These are phyloP conservation scores for Coelastrella sp. DNA, from an alignment of 139 green algal species.

Conservation along the genomic window DNA sequence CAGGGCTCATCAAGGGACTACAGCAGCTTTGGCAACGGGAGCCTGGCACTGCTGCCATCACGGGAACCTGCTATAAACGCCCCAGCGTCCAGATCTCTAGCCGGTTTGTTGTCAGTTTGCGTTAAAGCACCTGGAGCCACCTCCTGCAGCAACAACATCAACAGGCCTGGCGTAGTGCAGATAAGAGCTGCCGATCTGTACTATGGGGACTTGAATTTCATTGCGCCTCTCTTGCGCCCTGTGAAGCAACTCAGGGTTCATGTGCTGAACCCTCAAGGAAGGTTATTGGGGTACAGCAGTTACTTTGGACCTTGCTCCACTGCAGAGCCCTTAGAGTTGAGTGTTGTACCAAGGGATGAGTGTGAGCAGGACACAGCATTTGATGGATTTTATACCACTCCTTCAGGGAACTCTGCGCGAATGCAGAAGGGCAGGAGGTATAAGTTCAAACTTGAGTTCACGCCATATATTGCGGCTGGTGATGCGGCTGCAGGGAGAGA, in stretches of 20 bases:
- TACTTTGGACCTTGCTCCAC: not conserved
- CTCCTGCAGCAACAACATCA: too few species aligned
- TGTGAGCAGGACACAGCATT: not conserved
- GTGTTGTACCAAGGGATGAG: not conserved
- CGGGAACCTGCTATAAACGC: not conserved
- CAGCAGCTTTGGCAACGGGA: not conserved
- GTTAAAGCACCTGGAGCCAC: not conserved
- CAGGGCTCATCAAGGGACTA: not conserved
- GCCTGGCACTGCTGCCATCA: not conserved
- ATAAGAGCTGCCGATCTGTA: not conserved
- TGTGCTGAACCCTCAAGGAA: not conserved
- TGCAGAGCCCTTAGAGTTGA: not conserved
- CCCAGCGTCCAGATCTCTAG: not conserved
- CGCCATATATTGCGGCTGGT: not conserved
- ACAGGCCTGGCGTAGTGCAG: not conserved
- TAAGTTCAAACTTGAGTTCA: not conserved
- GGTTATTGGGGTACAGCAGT: not conserved
- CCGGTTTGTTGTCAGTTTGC: not conserved
- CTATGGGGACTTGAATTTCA: not conserved
- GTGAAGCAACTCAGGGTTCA: not conserved
- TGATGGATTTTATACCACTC: not conserved
- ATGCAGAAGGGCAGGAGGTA: not conserved
- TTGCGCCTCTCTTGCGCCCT: not conserved
- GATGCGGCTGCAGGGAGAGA: conserved; percentile 9
- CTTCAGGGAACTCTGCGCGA: too few species aligned